Evolutionary conservation across 192 early-diverging fungal genomes (phyloP).

Genomic region (Dissophora globulifera): DNA sequence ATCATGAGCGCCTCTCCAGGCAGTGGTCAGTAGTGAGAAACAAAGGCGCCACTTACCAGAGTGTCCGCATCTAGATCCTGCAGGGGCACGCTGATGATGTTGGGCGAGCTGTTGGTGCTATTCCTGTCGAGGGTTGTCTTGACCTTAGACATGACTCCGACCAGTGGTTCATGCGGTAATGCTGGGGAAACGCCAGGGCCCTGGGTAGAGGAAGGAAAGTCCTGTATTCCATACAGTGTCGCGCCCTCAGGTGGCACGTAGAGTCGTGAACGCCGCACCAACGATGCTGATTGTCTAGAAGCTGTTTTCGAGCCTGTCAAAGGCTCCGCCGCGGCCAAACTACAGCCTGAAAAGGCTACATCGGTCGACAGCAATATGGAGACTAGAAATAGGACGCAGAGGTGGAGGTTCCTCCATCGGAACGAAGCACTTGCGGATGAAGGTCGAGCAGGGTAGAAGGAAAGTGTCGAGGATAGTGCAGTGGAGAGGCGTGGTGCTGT

Average conservation of each 20-base stretch:
- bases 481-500: background rate
- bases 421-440: slow-evolving; percentile 21
- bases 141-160: slow-evolving; percentile 22
- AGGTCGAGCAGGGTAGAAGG: slow-evolving; percentile 9
- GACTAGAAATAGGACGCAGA: slow-evolving; percentile 32
- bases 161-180: background rate
- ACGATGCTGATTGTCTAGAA: background rate
- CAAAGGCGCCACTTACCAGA: slow-evolving; percentile 16
- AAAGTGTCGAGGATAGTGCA: background rate
- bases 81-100: slow-evolving; percentile 36
- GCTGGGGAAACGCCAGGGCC: background rate
- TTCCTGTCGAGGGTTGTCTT: background rate
- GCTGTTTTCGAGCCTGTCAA: background rate
- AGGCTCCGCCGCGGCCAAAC: slow-evolving; percentile 16
- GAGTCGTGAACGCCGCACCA: slow-evolving; percentile 8
- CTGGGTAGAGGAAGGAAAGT: background rate
- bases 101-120: background rate
- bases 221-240: slow-evolving; percentile 9
- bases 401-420: slow-evolving; percentile 6
- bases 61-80: slow-evolving; percentile 44
- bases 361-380: slow-evolving; percentile 8
- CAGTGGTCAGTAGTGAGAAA: background rate
- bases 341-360: background rate
- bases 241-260: slow-evolving; percentile 37
- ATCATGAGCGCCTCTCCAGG: too few relatives aligned